Evolutionary conservation across 768 basidiomycete genomes (phyloP), one percentile per base, ranked within the genome.

Genomic region (Lentinula guzmanii): DNA sequence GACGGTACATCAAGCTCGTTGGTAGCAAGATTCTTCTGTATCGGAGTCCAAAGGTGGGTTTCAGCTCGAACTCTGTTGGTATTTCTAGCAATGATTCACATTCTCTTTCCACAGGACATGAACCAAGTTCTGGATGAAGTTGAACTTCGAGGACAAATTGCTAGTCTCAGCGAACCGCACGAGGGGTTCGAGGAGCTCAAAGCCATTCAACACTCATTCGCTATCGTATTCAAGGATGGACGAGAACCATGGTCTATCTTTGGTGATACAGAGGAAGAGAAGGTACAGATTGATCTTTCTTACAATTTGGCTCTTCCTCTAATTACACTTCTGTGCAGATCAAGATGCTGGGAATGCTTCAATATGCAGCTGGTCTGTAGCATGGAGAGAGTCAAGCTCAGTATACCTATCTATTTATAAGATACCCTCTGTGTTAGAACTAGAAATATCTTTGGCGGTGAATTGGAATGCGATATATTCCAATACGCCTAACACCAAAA

Each of bases 131-230:
- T 81, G 59, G 80, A 82, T 39, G 69, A 78, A 48, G 56, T 85
- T n/a, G 70, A 79, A 41, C 70, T 89, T 45, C 75, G 77, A 4
- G 81, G 80, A 8, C 72, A 75, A 8, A 67, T 86, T 15, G 72
- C 70, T 50, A 80, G 72, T 8, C 64, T 87, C 57, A 76, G 77
- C 61, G 87, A 89, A 65, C 86, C 85, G 82, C 76, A 82, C 60
- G 83, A 89, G 60, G 87, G 87, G 5, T 86, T 83, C 61, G 87
- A 89, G 61, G 84, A 87, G 51, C 70, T 89, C 37, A 79, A 85
- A 67, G 80, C 86, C 9, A 86, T 89, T 55, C 79, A 84, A 3
- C 76, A 84, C 61, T 86, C 87, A 0, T 87, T 89, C 71, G 87
- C 82, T 2, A 71, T 89, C 31, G 85, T 85, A 62, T 86, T 88